Evolutionary conservation across 371 early-diverging fungal genomes (phyloP), one percentile per base, ranked within the genome.

Genomic region (Apophysomyces trapeziformis): DNA sequence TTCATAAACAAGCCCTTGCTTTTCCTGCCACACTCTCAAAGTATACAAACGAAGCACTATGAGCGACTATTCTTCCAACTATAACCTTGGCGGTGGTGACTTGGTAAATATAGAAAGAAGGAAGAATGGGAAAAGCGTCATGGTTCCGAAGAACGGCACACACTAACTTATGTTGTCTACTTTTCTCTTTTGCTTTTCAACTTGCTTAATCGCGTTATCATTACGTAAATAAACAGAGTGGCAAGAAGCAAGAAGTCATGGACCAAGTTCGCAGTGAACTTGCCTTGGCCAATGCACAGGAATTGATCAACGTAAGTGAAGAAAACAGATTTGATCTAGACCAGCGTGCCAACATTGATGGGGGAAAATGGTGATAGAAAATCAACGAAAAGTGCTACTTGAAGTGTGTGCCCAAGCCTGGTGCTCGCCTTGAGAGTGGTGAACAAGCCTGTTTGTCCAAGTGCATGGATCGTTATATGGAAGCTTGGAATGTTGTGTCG

Each of bases 401-500:
- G 64, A 87, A 88, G 85, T 93, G 94, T 75, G 85, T 93, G n/a
- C 80, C 86, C 59, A 87, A 85, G 76, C 93, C 94, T 50, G 92
- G 93, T 38, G 38, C 90, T 61, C 82, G 83, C 57, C 80, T 94
- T 58, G 85, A 83, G 66, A 82, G 80, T 64, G 79, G 87, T 57
- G 95, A 95, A 71, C 87, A 90, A 80, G 87, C 85, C 45, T 91
- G 91, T 75, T 75, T 94, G 46, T 84, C 88, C 41, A 89, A 91
- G 81, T 94, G 94, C 84, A 91, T 92, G 87, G 93, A 93, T 70
- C 91, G 92, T 68, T 94, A 92, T 82, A 88, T 94, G 88, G 91
- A 92, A 65, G 87, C 93, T 62, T 94, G 94, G 94, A 93, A 94
- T 70, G 81, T 88, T 41, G 91, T 93, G 41, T 93, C 94, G 41